Conservation (phyloP, 306 rosid species). For the Castanea sativa region DNA sequence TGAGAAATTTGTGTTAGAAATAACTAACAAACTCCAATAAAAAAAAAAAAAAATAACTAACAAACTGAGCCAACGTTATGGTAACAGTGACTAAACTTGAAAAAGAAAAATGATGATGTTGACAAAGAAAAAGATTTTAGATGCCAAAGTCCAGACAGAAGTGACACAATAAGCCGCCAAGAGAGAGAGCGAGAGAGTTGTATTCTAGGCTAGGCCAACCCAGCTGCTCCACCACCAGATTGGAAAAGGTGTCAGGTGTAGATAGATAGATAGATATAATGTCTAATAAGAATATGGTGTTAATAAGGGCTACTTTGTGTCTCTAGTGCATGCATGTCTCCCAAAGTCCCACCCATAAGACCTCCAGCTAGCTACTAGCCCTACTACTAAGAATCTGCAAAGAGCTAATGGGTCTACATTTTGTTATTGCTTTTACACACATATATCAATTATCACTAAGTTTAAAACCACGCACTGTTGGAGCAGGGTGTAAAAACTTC, state of each 20-base stretch:
- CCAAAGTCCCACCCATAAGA: not conserved
- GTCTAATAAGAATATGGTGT: not conserved
- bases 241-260: not conserved
- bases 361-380: not conserved
- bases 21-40: too few relatives aligned
- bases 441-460: too few relatives aligned
- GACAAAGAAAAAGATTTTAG: not conserved
- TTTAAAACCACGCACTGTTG: too few relatives aligned
- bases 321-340: not conserved
- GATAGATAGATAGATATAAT: not conserved
- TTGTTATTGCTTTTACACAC: not conserved
- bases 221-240: not conserved
- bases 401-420: not conserved
- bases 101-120: not conserved
- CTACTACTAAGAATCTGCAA: not conserved
- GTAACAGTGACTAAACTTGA: not conserved
- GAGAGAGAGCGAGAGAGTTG: not conserved
- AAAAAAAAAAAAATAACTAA: too few relatives aligned
- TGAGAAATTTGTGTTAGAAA: too few relatives aligned
- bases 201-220: not conserved
- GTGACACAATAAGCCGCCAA: slow-evolving; percentile 1
- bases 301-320: too few relatives aligned
- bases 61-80: not conserved
- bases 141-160: not conserved
- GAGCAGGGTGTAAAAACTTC: too few relatives aligned